Conservation (phyloP, 2,329 filamentous ascomycete genomes). For the Waltergamsia citrina region DNA sequence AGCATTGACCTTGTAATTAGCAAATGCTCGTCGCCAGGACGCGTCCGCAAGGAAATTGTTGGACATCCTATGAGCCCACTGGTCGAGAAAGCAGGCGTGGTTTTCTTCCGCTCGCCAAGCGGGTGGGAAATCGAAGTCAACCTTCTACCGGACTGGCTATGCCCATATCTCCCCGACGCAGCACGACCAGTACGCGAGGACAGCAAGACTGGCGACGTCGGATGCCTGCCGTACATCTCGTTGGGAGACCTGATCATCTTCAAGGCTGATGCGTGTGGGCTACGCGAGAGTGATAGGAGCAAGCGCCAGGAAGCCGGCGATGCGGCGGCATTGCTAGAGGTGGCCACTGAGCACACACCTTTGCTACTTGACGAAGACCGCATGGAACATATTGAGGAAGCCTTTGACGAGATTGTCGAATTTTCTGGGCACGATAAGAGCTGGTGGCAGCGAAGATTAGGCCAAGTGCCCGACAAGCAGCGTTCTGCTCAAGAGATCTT, state of each 20-base stretch:
- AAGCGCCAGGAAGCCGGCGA: constrained; percentile 15
- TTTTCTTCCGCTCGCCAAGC: constrained; percentile 13
- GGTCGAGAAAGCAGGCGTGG: constrained; percentile 13
- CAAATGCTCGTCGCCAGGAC: constrained; percentile 17
- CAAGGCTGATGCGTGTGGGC: constrained; percentile 16
- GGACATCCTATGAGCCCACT: constrained; percentile 17
- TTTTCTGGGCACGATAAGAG: constrained; percentile 15
- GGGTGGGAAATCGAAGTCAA: constrained; percentile 18
- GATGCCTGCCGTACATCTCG: constrained; percentile 14
- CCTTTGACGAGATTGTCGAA: constrained; percentile 13
- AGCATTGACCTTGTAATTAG: constrained; percentile 18
- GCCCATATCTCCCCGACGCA: constrained; percentile 14
- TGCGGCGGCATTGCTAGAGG: constrained; percentile 14
- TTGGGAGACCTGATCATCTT: constrained; percentile 17
- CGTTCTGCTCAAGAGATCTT: constrained; percentile 16
- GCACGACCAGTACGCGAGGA: constrained; percentile 13
- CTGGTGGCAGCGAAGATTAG: constrained; percentile 17
- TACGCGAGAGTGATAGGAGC: constrained; percentile 13
- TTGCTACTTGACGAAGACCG: constrained; percentile 14
- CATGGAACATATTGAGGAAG: constrained; percentile 14
- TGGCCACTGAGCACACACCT: constrained; percentile 14
- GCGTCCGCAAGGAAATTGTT: constrained; percentile 16
- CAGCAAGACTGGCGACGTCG: no score
- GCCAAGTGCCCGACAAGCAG: constrained; percentile 12
- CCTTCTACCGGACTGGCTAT: constrained; percentile 18